Conservation (phyloP, 2,329 filamentous ascomycete genomes). For the Neonectria hederae region DNA sequence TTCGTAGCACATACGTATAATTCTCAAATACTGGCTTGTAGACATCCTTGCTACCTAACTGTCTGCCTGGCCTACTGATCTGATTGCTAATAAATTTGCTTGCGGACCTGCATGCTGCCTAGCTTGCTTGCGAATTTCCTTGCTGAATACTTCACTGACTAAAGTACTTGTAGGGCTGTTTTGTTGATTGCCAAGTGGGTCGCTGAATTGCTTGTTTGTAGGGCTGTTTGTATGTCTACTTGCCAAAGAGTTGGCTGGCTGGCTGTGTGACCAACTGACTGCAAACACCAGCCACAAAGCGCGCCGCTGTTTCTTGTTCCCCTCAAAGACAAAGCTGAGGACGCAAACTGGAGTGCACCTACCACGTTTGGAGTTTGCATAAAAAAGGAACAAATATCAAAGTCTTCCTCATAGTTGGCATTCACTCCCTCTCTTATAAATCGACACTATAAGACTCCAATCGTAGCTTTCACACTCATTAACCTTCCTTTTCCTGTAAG, state of each 20-base stretch:
- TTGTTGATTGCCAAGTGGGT: neutral
- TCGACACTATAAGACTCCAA: neutral
- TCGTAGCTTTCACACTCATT: neutral
- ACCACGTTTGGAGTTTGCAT: neutral
- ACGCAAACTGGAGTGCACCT: neutral
- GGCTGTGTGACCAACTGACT: neutral
- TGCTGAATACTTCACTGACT: neutral
- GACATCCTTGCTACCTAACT: too few species aligned
- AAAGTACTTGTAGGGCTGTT: neutral
- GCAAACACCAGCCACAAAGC: neutral
- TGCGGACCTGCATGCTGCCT: too few species aligned
- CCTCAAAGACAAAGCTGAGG: neutral
- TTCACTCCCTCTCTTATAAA: neutral
- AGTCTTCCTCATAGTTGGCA: neutral
- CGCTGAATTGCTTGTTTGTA: neutral
- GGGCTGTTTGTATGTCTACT: neutral
- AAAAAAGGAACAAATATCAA: neutral
- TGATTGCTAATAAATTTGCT: too few species aligned
- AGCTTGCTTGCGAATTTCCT: neutral
- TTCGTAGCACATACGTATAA: too few species aligned
- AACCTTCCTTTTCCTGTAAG: neutral
- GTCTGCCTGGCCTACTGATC: too few species aligned
- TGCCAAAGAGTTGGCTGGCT: neutral
- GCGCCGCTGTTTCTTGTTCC: neutral
- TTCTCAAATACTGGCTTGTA: too few species aligned